These are phyloP conservation scores for Fraxinus xanthoxyloides DNA, from an alignment of 305 asterid species.

Conservation along the genomic window DNA sequence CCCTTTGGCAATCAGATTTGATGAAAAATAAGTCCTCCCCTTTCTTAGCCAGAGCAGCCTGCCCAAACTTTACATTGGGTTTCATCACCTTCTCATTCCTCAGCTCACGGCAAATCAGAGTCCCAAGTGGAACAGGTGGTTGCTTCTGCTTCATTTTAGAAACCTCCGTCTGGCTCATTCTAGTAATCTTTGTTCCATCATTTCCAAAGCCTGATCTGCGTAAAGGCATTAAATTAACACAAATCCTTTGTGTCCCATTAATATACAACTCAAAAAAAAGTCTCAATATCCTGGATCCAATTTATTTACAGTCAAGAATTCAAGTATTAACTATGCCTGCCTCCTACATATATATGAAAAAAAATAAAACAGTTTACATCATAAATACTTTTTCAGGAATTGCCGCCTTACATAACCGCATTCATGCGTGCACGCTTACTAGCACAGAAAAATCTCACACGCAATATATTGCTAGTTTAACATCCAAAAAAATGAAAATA, in stretches of 20 bases:
- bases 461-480: background rate
- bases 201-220: constrained; percentile 36
- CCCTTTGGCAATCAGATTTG: constrained; percentile 64
- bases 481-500: background rate
- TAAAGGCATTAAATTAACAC: constrained; percentile 15
- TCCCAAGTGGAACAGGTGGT: constrained; percentile 67
- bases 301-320: constrained; percentile 10
- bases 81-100: constrained; percentile 72
- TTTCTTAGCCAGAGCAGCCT: constrained; percentile 84
- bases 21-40: constrained; percentile 87
- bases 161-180: constrained; percentile 59
- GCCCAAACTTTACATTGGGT: constrained; percentile 70
- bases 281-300: background rate
- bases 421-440: background rate
- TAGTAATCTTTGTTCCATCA: constrained; percentile 39
- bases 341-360: background rate
- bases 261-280: constrained; percentile 5
- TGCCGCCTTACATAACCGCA: background rate
- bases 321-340: background rate
- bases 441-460: background rate
- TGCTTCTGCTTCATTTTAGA: constrained; percentile 62
- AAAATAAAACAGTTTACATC: background rate
- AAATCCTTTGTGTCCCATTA: constrained; percentile 12
- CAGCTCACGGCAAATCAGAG: constrained; percentile 84
- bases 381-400: background rate